Base-by-base conservation (phyloP, 306 rosid genomes). In the Quercus ilex region DNA sequence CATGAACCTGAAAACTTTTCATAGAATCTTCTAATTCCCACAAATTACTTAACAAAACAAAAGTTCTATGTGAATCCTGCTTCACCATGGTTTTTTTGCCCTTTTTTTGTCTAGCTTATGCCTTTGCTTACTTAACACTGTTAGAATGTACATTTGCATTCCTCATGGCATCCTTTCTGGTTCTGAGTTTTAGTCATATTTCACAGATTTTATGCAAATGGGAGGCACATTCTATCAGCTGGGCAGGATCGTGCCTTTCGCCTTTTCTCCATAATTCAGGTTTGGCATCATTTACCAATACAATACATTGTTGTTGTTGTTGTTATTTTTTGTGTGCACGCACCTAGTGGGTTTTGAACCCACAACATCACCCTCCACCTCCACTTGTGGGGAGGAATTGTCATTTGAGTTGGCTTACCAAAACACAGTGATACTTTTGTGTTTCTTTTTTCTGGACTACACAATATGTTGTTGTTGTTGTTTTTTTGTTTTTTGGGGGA, bases 231-330 rank as follows among this genome's bases (percentile, higher is more conserved):
- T 83, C 90, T 95, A 73, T 95, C 99, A 38, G 99, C 99, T 57
- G 99, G 99, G 74, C 94, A 91, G 93, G 99, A 92, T 86, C 98
- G 97, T 19, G 97, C 97, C 74, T 95, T 95, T 79, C 95, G 98
- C 31, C 98, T 92, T 81, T 95, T 95, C 86, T 95, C 99, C 63
- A 84, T 95, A 57, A 80, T 95, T 77, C 99, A 95, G 99, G 99
- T 95, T 82, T 21, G 92, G 64, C 67, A 51, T 76, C 62, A 3
- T n/a, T 57, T 62, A 28, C 33, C 74, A 65, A 52, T 26, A 7
- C 21, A 19, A 20, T 60, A 4, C 15, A 12, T 18, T 35, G 3
- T 13, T 56, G 28, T 19, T 26, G 19, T 31, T 21, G 5, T 51
- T 60, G 15, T 10, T 46, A 46, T 9, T 10, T 46, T 11, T 38